Conservation (phyloP, 108 stramenopile species). For the Schizochytrium sp. region DNA sequence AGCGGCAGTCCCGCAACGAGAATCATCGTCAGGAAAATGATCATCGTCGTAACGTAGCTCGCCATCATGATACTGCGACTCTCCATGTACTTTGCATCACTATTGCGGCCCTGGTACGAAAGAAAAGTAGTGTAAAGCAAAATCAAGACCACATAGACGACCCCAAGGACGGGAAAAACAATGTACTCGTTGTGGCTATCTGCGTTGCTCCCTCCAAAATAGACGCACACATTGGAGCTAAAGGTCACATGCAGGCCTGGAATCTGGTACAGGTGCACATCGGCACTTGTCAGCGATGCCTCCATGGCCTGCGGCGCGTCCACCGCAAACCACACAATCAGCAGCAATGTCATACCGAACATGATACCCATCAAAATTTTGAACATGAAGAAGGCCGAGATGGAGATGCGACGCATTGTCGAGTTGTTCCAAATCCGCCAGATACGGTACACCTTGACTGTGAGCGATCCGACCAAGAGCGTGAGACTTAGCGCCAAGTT, state of each 20-base stretch:
- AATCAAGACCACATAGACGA: not conserved
- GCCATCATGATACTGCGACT: not conserved
- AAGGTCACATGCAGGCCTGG: not conserved
- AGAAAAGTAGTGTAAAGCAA: not conserved
- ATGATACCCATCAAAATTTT: not conserved
- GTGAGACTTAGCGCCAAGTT: not conserved
- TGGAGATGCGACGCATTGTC: not conserved
- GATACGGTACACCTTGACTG: conserved; percentile 6
- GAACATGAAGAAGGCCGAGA: not conserved
- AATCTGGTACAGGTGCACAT: not conserved
- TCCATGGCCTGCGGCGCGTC: not conserved
- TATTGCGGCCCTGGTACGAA: not conserved
- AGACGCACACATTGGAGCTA: not conserved
- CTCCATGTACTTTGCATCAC: not conserved
- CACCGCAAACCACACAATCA: not conserved
- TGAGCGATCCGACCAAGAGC: not conserved
- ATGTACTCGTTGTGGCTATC: not conserved
- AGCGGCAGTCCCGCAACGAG: not conserved
- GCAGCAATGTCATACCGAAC: not conserved
- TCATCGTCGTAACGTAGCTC: not conserved
- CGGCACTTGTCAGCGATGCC: not conserved
- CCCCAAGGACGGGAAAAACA: not conserved
- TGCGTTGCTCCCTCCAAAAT: not conserved
- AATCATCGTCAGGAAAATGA: not conserved
- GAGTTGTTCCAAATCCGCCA: conserved; percentile 13